Base-by-base conservation (phyloP, 768 basidiomycete species). In the Russula dissimulans region DNA sequence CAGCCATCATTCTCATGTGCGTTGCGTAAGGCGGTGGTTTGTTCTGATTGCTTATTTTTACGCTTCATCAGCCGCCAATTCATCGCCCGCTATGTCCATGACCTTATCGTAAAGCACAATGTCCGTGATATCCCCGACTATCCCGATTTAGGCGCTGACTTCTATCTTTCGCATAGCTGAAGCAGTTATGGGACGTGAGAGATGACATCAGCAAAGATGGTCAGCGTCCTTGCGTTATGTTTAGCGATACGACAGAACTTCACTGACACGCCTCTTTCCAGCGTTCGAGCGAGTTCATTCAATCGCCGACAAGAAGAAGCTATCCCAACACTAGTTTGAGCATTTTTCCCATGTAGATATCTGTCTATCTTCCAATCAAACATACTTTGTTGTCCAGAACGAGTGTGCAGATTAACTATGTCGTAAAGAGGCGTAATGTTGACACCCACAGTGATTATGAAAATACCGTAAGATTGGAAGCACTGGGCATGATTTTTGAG, bases 91-190 rank as follows among this genome's bases (percentile, higher is more conserved):
- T 62, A 62, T 47, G 61, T 62, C 56, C 61, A 62, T 31, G 61
- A 62, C 56, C 61, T 57, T 45, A 62, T 62, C 45, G 61, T 62
- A 45, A 62, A 57, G 18, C 61, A 62, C 45, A 57, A 62, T 31
- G 61, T 62, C 39, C n/a, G 61, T 62, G 34, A 57, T 53, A 39
- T 53, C 26, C 29, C 55, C 15, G 56, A 47, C 7, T 29, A 22
- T 5, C 32, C 45, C 26, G 26, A 52, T 62, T 26, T 38, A 34
- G 39, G 26, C 34, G 46, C 46, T 57, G 36, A 62, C 56, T 12
- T 18, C 4, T 4, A 48, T 41, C 22, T 52, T 52, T 42, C 36
- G 5, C 9, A 2, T 31, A 62, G 61, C 46, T 62, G n/a, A 47
- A 47, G 61, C 61, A 62, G 26, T n/a, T 62, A 48, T 62, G 61